Conservation (phyloP, 345 rosid species). For the Citrus reticulata region DNA sequence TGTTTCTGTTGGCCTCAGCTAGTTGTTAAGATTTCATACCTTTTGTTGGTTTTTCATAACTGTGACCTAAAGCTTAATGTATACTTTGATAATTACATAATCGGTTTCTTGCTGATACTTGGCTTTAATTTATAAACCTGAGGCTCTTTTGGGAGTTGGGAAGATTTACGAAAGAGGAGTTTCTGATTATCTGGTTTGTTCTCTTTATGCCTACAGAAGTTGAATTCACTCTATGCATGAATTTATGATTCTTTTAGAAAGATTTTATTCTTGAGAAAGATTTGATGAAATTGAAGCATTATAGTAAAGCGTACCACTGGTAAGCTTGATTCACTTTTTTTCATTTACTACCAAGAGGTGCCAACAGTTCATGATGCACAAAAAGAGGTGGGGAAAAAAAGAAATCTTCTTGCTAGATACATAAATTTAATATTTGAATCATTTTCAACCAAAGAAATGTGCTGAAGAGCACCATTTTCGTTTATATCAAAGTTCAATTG, state of each 20-base stretch:
- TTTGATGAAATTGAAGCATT: not conserved
- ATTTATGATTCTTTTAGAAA: not conserved
- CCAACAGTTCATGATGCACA: no score
- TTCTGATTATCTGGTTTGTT: constrained; percentile 69
- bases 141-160: constrained; percentile 40
- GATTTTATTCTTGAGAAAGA: no score
- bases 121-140: constrained; percentile 41
- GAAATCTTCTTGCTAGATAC: no score
- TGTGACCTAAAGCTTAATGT: not conserved
- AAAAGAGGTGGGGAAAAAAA: no score
- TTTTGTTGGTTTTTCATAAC: not conserved
- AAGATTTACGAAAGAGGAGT: constrained; percentile 69
- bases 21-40: not conserved
- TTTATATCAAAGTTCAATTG: not conserved
- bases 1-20: not conserved
- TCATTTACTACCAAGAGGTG: not conserved
- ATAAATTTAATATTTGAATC: no score
- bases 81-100: not conserved
- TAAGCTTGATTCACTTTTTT: not conserved
- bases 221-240: not conserved
- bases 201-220: not conserved
- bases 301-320: not conserved
- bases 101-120: constrained; percentile 6
- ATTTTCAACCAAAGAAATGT: no score
- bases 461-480: no score